Conservation (phyloP, 2,329 filamentous ascomycete species). For the Alternaria panax region DNA sequence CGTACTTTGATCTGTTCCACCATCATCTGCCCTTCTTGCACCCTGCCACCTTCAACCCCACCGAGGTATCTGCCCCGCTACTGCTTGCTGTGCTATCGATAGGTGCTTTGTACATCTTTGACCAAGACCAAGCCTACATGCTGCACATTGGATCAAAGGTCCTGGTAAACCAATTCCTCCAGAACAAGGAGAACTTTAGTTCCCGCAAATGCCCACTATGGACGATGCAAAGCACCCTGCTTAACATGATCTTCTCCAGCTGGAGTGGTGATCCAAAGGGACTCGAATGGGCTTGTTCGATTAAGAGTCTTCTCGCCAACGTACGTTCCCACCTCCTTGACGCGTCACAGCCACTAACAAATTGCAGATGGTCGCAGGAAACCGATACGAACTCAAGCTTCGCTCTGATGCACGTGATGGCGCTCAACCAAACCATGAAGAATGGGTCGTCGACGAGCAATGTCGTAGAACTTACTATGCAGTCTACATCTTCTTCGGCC, state of each 20-base stretch:
- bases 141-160: constrained; percentile 98
- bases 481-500: constrained; percentile 98
- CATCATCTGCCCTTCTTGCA: constrained; percentile 96
- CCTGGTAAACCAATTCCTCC: constrained; percentile 93
- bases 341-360: neutral
- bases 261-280: constrained; percentile 99
- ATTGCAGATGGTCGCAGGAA: constrained; percentile 84
- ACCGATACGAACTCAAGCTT: constrained; percentile 93
- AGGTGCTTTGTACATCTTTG: constrained; percentile 94
- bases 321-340: neutral
- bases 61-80: constrained; percentile 79
- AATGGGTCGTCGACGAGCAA: constrained; percentile 97
- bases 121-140: constrained; percentile 96
- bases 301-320: constrained; percentile 96
- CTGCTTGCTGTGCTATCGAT: constrained; percentile 92
- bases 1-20: constrained; percentile 97
- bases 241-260: constrained; percentile 99
- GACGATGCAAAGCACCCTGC: constrained; percentile 95
- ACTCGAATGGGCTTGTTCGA: constrained; percentile 97
- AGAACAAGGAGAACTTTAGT: constrained; percentile 99
- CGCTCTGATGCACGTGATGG: constrained; percentile 86
- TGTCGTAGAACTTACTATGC: constrained; percentile 97
- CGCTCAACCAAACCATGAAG: constrained; percentile 76
- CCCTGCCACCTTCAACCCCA: constrained; percentile 86
- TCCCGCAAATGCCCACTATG: constrained; percentile 96